phyloP scores from a whole-genome alignment of 495 filamentous ascomycete genomes.

The Podospora pseudoanserina region DNA sequence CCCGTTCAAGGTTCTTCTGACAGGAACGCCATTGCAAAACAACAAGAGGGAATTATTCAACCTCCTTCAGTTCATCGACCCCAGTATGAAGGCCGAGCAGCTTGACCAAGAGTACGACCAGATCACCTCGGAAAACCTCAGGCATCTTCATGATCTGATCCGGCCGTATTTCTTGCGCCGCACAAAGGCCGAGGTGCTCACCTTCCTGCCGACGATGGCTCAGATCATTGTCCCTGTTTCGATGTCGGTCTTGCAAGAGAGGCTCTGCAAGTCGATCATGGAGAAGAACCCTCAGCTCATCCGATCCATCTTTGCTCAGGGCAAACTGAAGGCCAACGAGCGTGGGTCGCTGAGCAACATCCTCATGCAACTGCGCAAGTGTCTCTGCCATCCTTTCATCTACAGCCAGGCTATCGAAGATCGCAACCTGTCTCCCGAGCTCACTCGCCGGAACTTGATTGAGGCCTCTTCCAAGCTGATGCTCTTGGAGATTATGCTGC shows the following conservation, averaged over 20 bases:
- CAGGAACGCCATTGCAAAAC: constrained; percentile 91
- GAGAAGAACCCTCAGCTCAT: constrained; percentile 86
- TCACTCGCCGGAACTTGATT: constrained; percentile 73
- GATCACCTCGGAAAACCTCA: constrained; percentile 75
- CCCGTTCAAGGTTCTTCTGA: constrained; percentile 78
- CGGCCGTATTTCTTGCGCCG: constrained; percentile 68
- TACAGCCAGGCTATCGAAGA: constrained; percentile 91
- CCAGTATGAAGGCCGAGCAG: constrained; percentile 56
- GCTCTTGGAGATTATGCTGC: constrained; percentile 82
- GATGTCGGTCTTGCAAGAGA: constrained; percentile 90
- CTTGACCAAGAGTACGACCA: constrained; percentile 73
- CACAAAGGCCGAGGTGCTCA: constrained; percentile 86
- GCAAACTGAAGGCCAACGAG: constrained; percentile 64
- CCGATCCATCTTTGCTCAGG: constrained; percentile 69
- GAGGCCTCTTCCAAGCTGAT: constrained; percentile 90
- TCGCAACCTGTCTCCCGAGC: constrained; percentile 46
- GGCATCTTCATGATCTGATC: constrained; percentile 76
- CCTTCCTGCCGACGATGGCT: constrained; percentile 84
- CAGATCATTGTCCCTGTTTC: constrained; percentile 93
- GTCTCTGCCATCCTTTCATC: constrained; percentile 91
- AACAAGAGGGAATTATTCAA: constrained; percentile 94
- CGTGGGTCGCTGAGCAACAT: constrained; percentile 84
- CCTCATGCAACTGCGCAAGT: constrained; percentile 91
- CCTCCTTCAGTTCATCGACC: constrained; percentile 86
- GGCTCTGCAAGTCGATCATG: constrained; percentile 89